Evolutionary conservation across 345 rosid species (phyloP).

Genomic region (Linum usitatissimum): DNA sequence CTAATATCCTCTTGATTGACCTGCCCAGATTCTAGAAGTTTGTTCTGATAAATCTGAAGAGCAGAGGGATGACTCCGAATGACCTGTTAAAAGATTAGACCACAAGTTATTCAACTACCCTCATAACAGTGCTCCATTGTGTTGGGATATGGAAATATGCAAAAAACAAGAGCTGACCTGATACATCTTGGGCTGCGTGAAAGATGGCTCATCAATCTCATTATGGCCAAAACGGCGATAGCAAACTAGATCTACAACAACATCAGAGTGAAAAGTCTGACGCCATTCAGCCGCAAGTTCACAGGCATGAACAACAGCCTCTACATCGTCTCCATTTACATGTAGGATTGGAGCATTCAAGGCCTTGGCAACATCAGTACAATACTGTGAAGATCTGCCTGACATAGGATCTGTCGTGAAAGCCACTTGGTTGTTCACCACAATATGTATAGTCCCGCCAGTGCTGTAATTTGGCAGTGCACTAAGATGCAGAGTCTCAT

Average conservation of each 20-base stretch:
- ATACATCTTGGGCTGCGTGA: slow-evolving; percentile 79
- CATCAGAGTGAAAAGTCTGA: slow-evolving; percentile 75
- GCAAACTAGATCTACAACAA: slow-evolving; percentile 72
- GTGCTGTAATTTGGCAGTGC: slow-evolving; percentile 75
- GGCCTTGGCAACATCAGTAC: slow-evolving; percentile 86
- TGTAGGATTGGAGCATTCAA: slow-evolving; percentile 72
- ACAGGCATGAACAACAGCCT: slow-evolving; percentile 67
- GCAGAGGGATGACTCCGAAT: slow-evolving; percentile 63
- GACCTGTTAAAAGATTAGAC: slow-evolving; percentile 31
- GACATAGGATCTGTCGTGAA: slow-evolving; percentile 72
- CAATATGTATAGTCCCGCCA: slow-evolving; percentile 76
- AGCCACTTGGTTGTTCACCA: slow-evolving; percentile 85
- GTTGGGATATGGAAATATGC: neutral
- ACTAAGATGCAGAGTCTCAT: slow-evolving; percentile 79
- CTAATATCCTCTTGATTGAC: slow-evolving; percentile 44
- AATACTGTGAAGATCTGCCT: slow-evolving; percentile 78
- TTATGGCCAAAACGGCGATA: slow-evolving; percentile 76
- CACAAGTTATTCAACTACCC: slow-evolving; percentile 7
- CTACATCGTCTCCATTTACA: slow-evolving; percentile 67
- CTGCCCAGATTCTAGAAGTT: slow-evolving; percentile 55
- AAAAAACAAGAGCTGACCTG: slow-evolving; percentile 31
- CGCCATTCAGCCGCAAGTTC: slow-evolving; percentile 92
- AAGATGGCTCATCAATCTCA: slow-evolving; percentile 78
- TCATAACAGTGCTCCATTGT: slow-evolving; percentile 4
- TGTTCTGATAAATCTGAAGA: slow-evolving; percentile 53